Base-by-base conservation (phyloP, 2,329 filamentous ascomycete genomes). In the Pseudocercospora crystallina region DNA sequence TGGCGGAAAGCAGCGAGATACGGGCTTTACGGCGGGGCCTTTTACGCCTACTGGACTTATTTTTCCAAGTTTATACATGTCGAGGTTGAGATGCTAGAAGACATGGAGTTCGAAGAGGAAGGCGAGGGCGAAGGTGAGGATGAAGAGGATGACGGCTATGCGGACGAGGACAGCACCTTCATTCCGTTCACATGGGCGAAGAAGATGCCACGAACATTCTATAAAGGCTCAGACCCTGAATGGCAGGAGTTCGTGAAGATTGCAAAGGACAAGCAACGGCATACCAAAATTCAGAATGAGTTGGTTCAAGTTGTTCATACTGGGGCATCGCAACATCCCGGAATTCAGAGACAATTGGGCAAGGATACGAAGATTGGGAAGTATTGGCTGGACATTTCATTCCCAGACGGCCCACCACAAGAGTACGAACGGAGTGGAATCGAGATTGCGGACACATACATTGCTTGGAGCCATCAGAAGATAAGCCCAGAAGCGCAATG, bases 191-290 rank as follows among this genome's bases (percentile, higher is more conserved):
- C 75, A 5, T 72, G 73, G 58, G 67, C 74, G n/a, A 71, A 65
- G 43, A 67, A 71, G 49, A 60, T 69, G 48, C 71, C 70, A 3
- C 60, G 64, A 32, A 69, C 65, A 3, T 77, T 66, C 51, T 80
- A 78, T 65, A 74, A 70, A 58, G 75, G 73, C 17, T 73, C 71
- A n/a, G 77, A 80, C 67, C 76, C 76, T 2, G 77, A 80, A 56
- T 79, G 76, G 77, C 72, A 78, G 59, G 75, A 74, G 46, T 80
- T 77, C 48, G 63, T 71, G 39, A 73, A 71, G 43, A 57, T 79
- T 12, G 67, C 73, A 5, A 69, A 66, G n/a, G 73, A 80, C 57
- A 64, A 65, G 20, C 43, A 67, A 29, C 65, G 70, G 48, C 63
- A 72, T 13, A 62, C 69, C 34, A 69, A 67, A 36, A 69, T 77